Evolutionary conservation across 306 rosid species (phyloP).

Genomic region (Rosa lucieae): DNA sequence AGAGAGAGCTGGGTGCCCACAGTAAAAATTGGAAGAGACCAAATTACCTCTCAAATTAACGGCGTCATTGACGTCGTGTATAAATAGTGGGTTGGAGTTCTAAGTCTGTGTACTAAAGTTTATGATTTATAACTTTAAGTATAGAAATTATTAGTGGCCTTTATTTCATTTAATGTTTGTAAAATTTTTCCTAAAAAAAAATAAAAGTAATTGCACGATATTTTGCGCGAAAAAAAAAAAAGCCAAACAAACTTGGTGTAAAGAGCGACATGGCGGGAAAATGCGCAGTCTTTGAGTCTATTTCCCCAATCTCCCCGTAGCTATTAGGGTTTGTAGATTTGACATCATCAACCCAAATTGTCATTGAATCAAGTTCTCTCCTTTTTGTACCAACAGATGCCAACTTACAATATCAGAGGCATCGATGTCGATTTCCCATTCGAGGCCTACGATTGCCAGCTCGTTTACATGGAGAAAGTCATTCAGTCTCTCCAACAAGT

Average conservation of each 20-base stretch:
- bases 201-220: no score
- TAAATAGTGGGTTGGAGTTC: no score
- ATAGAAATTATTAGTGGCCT: no score
- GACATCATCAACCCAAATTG: not conserved
- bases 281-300: not conserved
- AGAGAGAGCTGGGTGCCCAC: no score
- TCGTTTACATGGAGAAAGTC: constrained; percentile 95
- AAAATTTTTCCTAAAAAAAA: no score
- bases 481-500: constrained; percentile 84
- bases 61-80: no score
- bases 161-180: no score
- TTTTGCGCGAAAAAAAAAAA: not conserved
- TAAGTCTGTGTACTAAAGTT: no score
- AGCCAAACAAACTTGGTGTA: not conserved
- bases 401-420: constrained; percentile 74
- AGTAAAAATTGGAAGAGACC: no score
- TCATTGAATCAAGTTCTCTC: not conserved
- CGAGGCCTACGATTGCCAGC: constrained; percentile 88
- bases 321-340: constrained; percentile 43
- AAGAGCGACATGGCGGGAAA: constrained; percentile 55
- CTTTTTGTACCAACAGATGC: constrained; percentile 44
- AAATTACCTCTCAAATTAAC: no score
- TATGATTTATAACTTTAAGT: no score
- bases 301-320: not conserved
- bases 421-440: constrained; percentile 82